Evolutionary conservation across 495 filamentous ascomycete genomes (phyloP), one percentile per base, ranked within the genome.

Genomic region (Margaritispora aquatica): DNA sequence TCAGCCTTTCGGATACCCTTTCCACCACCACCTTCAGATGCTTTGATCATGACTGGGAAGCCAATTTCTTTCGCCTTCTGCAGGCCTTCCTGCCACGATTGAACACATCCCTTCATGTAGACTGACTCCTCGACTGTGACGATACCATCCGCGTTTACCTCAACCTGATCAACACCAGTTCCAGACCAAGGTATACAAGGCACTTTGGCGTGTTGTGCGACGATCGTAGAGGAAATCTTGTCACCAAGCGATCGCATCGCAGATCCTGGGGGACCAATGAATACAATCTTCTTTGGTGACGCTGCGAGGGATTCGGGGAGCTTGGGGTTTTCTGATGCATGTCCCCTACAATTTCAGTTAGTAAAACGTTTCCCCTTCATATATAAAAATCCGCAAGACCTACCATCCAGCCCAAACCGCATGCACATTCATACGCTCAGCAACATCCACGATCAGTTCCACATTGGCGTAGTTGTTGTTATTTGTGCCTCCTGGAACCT

Each of bases 381-480:
- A 13, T 3, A 29, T 13, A 29, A 29, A 21, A 36, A 8, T 34
- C 19, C 19, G 23, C 21, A 41, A 53, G 10, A 70, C 87, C 76
- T 70, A 95, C 90, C 94, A 99, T 83, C 94, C 94, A 64, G 94
- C 94, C 94, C 94, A 99, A 17, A 99, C 94, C 58, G 94, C 94
- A 66, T 99, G 94, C 47, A 97, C 94, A 61, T 88, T 84, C 90
- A 96, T 97, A 31, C 94, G 89, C 78, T 99, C 94, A n/a, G 94
- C 94, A 70, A 99, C 84, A 78, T 99, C 94, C 58, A 99, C 94
- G 72, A 99, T 97, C 66, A 99, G 79, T 77, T 99, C 94, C 49
- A 99, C 94, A 75, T 99, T 99, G 71, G 94, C 94, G 72, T 99
- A 99, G 76, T 99, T 99, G 84, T 99, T 97, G 80, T 99, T 99